Evolutionary conservation across 2,329 filamentous ascomycete genomes (phyloP).

Genomic region (Penicillium glabrum): DNA sequence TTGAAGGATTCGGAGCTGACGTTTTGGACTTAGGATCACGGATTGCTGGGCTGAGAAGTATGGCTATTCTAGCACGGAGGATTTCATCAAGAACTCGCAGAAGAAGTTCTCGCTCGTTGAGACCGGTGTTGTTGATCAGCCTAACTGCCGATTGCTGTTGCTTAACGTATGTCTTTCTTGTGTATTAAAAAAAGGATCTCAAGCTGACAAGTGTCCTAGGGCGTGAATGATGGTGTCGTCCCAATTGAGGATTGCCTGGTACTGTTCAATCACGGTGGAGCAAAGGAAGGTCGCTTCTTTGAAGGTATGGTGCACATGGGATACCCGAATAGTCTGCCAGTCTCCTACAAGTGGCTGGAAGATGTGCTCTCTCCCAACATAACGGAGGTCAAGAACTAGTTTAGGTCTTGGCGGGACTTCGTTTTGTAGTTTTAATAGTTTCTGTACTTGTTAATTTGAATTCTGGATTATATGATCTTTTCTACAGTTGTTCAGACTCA

Average conservation of each 20-base stretch:
- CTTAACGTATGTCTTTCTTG: slow-evolving; percentile 52
- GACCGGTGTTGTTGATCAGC: slow-evolving; percentile 56
- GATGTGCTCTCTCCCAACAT: slow-evolving; percentile 21
- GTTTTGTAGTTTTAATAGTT: neutral
- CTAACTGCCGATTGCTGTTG: slow-evolving; percentile 58
- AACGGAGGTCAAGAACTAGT: slow-evolving; percentile 24
- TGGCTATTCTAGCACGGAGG: slow-evolving; percentile 58
- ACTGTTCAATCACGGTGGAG: slow-evolving; percentile 62
- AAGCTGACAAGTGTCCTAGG: slow-evolving; percentile 38
- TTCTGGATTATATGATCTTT: neutral
- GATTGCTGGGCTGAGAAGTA: slow-evolving; percentile 63
- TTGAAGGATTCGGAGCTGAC: neutral
- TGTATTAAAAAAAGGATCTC: neutral
- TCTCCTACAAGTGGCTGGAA: slow-evolving; percentile 42
- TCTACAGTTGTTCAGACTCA: neutral
- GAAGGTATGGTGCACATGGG: slow-evolving; percentile 65
- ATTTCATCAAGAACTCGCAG: slow-evolving; percentile 56
- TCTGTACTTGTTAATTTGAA: neutral
- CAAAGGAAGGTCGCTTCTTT: slow-evolving; percentile 66
- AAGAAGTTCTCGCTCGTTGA: slow-evolving; percentile 64
- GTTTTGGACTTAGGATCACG: slow-evolving; percentile 42
- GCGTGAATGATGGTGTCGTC: slow-evolving; percentile 64
- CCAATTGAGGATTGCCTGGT: slow-evolving; percentile 68
- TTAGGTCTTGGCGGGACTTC: neutral
- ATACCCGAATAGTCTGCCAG: slow-evolving; percentile 53